Evolutionary conservation across 768 basidiomycete species (phyloP), one percentile per base, ranked within the genome.

Genomic region (Naganishia vaughanmartiniae): DNA sequence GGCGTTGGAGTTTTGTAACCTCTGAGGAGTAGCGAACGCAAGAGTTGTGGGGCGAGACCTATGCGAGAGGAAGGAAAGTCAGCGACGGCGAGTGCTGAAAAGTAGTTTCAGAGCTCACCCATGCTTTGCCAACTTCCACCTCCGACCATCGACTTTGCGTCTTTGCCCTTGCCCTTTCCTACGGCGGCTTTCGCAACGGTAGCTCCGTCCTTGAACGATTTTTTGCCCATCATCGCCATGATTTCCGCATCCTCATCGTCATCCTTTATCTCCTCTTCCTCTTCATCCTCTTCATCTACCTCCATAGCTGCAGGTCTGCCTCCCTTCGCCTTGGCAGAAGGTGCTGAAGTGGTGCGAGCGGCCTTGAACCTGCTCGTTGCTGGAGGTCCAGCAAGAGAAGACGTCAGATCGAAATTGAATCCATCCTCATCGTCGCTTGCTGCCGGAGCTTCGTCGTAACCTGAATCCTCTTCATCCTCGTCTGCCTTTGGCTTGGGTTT

Each of bases 91-190:
- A 55, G 15, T 42, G 33, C 14, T 5, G 11, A 14, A 12, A 33
- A 45, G 21, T n/a, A 15, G 21, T n/a, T 2, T n/a, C 12, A 1
- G 30, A 12, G 84, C 87, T 66, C 67, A 92, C 92, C 92, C 91
- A 97, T 93, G 86, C 89, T 90, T 81, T 96, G 93, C 75, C 96
- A 97, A 73, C 92, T 95, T 24, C 93, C 93, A 34, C 93, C 93
- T 36, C 93, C 93, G 15, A 91, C 85, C 76, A 92, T 89, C 21
- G 88, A 89, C 78, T 90, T 92, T 2, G 81, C 82, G 31, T 88
- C 79, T 76, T 89, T 91, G 24, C 83, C 82, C 78, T 89, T 90
- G 11, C 87, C 88, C 75, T 90, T 92, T 45, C 69, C 69, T 53
- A 79, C 76, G 42, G 74, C 76, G 15, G 87, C 84, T 53, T 91